phyloP scores from a whole-genome alignment of 441 rosid species.

The Raphanus hybrid region DNA sequence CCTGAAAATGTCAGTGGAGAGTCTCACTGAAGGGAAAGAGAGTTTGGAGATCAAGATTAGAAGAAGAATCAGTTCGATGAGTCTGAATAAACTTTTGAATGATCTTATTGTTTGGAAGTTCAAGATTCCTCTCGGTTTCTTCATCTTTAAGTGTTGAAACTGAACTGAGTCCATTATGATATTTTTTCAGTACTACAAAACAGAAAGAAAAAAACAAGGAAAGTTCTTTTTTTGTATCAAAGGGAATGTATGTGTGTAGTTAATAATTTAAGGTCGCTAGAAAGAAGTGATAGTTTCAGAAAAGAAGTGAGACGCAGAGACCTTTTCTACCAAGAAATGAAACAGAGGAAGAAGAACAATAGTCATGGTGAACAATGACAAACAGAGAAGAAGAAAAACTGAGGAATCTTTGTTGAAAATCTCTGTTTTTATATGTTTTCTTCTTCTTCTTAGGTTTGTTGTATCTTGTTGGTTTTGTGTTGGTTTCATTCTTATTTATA shows the following conservation, averaged over 20 bases:
- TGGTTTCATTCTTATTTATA: conserved; percentile 38
- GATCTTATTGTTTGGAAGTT: conserved; percentile 50
- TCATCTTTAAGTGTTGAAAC: conserved; percentile 48
- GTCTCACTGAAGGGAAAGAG: conserved; percentile 57
- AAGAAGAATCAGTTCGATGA: conserved; percentile 59
- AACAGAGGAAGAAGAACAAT: conserved; percentile 38
- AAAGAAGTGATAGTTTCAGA: conserved; percentile 42
- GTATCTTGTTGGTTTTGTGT: conserved; percentile 22
- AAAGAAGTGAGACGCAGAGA: conserved; percentile 39
- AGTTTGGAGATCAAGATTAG: conserved; percentile 65
- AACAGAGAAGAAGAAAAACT: conserved; percentile 11
- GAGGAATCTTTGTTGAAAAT: conserved; percentile 7
- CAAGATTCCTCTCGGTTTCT: conserved; percentile 60
- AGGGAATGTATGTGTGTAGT: neutral
- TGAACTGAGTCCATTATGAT: conserved; percentile 62
- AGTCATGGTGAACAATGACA: conserved; percentile 25
- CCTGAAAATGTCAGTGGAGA: conserved; percentile 63
- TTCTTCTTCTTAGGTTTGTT: conserved; percentile 3
- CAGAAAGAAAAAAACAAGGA: conserved; percentile 6
- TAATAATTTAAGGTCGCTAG: conserved; percentile 36
- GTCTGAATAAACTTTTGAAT: conserved; percentile 61
- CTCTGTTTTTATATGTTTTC: conserved; percentile 2
- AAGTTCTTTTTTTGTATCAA: neutral
- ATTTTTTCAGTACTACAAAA: neutral
- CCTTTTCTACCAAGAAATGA: conserved; percentile 43